Evolutionary conservation across 1,284 basidiomycete genomes (phyloP), one percentile per base, ranked within the genome.

Genomic region (Golubevia pallescens): DNA sequence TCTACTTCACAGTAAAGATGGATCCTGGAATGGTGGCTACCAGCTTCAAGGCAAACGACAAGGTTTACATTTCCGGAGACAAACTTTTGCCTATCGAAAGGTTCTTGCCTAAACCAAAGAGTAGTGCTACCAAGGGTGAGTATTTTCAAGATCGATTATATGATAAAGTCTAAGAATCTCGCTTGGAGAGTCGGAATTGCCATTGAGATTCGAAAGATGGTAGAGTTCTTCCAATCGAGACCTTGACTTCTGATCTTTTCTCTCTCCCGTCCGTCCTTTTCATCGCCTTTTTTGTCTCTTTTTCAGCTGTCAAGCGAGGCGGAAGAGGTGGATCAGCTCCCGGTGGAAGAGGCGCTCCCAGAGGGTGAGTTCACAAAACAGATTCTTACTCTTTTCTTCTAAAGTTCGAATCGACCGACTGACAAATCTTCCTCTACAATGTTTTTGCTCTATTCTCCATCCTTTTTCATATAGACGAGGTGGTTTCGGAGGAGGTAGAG

Each of bases 1-100:
- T 99, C 66, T 98, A 91, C 87, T 99, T 99, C 84, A 97, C 95
- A 3, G 90, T 99, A 76, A 99, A 99, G 88, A 97, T 98, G 93
- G 91, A 92, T 55, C 91, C 93, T 62, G 97, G 97, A 57, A 95
- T 99, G 92, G 91, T 96, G 60, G 96, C 97, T 13, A 91, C 88
- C 69, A 95, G 93, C 82, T 99, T 99, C 88, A 94, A 97, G 87
- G 93, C 93, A 81, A 95, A 96, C 61, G 97, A 99, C 88, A 98
- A 97, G 86, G 94, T 99, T 56, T 99, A 93, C 87, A 98, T 99
- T 80, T 93, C 90, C 56, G 92, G 92, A 53, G 97, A 99, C 88
- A 98, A 98, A 87, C 90, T 99, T 55, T 88, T 99, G 58, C 97
- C 97, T 6, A 92, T 99, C 70, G 97, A 99, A 77, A 89, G 97